Evolutionary conservation across 495 filamentous ascomycete genomes (phyloP), one percentile per base, ranked within the genome.

Genomic region (Gamarada debralockiae): DNA sequence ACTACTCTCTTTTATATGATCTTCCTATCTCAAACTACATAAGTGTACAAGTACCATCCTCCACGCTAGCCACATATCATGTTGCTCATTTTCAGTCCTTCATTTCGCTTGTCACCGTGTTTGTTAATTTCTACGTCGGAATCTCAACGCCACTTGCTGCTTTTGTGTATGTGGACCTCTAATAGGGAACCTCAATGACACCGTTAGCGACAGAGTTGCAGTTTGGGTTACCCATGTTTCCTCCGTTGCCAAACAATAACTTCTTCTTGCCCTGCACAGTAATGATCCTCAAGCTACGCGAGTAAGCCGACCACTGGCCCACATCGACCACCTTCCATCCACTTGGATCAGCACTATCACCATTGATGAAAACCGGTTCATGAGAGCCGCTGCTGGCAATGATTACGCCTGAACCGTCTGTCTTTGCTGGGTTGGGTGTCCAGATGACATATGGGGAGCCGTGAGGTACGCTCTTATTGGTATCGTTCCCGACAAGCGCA

Each of bases 361-460:
- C 21, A 43, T 85, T 86, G 24, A 81, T 58, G 45, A 79, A 85
- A 4, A 86, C 53, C 15, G 74, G 64, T 20, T 65, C 61, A 29
- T 69, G 59, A 10, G 72, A 74, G 0, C 75, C 77, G 9, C 68
- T 66, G 52, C 75, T 81, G 21, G 77, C 78, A n/a, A 84, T 72
- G 44, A 79, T 70, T 0, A 77, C 79, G n/a, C 78, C 78, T 13
- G 40, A 43, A 20, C 40, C 40, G 40, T 24, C 21, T 13, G 40
- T 24, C 12, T 12, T 20, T 18, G 15, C 40, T 13, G 40, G 40
- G 48, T 79, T 68, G 2, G 71, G 56, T 0, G 67, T 71, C 78
- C 77, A 82, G 0, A 71, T 69, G 5, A 78, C 71, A 51, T 79
- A 82, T 3, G 78, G 78, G 4, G 71, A 73, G 15, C 73, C 72